Percentiles rank a stretch among this genome's conserved stretches.
Conservation (phyloP, 2,329 filamentous ascomycete genomes). For the Trichoderma pleuroti region DNA sequence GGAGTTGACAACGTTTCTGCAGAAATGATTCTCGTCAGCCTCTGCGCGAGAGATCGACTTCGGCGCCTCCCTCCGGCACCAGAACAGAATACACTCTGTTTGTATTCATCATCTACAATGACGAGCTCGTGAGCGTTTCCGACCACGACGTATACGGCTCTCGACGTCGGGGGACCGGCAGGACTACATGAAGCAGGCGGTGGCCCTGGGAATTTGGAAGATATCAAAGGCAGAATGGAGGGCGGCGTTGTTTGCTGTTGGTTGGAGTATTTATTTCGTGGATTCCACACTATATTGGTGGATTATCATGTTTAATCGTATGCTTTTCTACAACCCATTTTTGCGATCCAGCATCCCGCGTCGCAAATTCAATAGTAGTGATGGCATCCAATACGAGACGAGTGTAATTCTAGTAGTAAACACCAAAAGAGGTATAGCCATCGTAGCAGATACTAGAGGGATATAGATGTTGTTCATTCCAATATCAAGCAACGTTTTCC, state of each 20-base stretch:
- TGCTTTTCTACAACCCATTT: background rate
- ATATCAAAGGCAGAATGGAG: background rate
- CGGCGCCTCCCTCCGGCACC: background rate
- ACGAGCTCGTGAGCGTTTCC: background rate
- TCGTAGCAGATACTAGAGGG: background rate
- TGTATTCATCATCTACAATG: background rate
- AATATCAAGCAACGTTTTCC: background rate
- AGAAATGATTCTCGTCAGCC: background rate
- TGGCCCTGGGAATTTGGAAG: fast-evolving
- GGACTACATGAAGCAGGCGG: background rate
- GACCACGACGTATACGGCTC: background rate
- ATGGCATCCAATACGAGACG: background rate
- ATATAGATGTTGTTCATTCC: background rate
- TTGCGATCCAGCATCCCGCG: background rate
- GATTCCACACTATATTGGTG: background rate
- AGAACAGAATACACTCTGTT: background rate
- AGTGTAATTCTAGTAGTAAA: too few species aligned
- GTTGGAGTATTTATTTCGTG: background rate
- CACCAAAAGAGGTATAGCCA: too few species aligned
- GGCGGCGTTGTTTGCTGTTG: background rate
- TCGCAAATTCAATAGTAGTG: background rate
- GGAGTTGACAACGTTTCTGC: background rate
- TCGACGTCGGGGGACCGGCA: background rate
- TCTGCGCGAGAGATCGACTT: background rate
- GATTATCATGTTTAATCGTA: background rate